These are phyloP conservation scores for Starmerella sp. DNA, from an alignment of 805 yeast species.

Conservation along the genomic window DNA sequence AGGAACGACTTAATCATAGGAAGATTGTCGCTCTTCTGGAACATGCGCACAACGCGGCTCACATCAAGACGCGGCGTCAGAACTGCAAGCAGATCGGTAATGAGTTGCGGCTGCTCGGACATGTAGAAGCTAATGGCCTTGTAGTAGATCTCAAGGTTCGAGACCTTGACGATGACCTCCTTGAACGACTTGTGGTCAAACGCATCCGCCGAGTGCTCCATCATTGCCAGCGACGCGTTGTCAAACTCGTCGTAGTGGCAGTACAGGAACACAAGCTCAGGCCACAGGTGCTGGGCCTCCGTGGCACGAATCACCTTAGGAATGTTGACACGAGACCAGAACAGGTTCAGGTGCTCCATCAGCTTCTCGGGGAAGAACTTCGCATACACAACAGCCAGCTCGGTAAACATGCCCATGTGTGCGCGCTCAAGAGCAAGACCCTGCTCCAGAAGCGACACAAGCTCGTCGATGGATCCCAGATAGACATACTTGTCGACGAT, in stretches of 20 bases:
- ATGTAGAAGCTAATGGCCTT: slow-evolving; percentile 93
- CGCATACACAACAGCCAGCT: slow-evolving; percentile 79
- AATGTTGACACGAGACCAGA: slow-evolving; percentile 97
- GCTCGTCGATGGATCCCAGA: slow-evolving; percentile 83
- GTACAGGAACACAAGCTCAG: slow-evolving; percentile 88
- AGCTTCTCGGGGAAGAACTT: slow-evolving; percentile 83
- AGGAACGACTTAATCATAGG: slow-evolving; percentile 94
- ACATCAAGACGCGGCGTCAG: slow-evolving; percentile 84
- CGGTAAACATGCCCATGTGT: slow-evolving; percentile 99
- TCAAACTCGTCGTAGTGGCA: slow-evolving; percentile 99
- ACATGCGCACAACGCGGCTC: slow-evolving; percentile 87
- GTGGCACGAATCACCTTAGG: slow-evolving; percentile 94
- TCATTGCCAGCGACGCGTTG: slow-evolving; percentile 93
- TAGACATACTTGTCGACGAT: slow-evolving; percentile 77
- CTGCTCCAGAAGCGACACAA: slow-evolving; percentile 85
- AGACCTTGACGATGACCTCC: slow-evolving; percentile 87
- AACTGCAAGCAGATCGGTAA: slow-evolving; percentile 74
- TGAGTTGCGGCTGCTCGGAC: slow-evolving; percentile 78
- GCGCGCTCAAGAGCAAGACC: slow-evolving; percentile 96
- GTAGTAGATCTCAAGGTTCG: slow-evolving; percentile 92
- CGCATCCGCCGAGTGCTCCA: slow-evolving; percentile 84
- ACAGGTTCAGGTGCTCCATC: slow-evolving; percentile 90
- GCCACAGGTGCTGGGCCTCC: slow-evolving; percentile 90
- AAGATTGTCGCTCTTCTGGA: slow-evolving; percentile 87
- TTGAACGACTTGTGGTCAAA: slow-evolving; percentile 91